Conservation (phyloP, 2,329 filamentous ascomycete genomes). For the Fusarium devonianum region DNA sequence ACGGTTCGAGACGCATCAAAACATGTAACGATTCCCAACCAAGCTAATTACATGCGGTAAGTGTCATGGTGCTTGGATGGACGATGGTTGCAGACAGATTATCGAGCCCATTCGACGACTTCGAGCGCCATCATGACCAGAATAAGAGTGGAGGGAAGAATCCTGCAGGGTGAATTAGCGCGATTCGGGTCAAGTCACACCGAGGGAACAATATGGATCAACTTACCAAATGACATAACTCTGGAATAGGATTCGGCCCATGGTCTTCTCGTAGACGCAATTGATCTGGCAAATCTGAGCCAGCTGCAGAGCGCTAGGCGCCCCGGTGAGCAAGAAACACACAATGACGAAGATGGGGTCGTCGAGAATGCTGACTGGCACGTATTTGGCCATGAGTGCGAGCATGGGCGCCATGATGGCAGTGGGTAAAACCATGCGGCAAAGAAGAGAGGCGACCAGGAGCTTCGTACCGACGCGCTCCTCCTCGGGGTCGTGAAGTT, state of each 20-base stretch:
- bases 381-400: slow-evolving; percentile 85
- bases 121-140: slow-evolving; percentile 92
- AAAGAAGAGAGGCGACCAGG: slow-evolving; percentile 83
- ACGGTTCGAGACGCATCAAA: background rate
- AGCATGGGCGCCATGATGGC: slow-evolving; percentile 91
- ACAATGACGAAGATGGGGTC: slow-evolving; percentile 99
- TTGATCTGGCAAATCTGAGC: slow-evolving; percentile 99
- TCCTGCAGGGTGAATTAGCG: slow-evolving; percentile 62
- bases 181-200: slow-evolving; percentile 9
- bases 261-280: slow-evolving; percentile 91
- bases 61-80: background rate
- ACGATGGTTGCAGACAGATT: slow-evolving; percentile 14
- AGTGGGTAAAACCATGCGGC: slow-evolving; percentile 91
- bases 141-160: slow-evolving; percentile 88
- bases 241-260: slow-evolving; percentile 92
- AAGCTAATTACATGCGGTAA: no score
- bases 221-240: slow-evolving; percentile 84
- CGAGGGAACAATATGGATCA: slow-evolving; percentile 24
- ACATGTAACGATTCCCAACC: no score
- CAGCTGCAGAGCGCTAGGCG: slow-evolving; percentile 90
- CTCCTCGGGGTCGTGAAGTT: slow-evolving; percentile 74
- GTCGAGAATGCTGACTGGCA: slow-evolving; percentile 91
- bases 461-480: slow-evolving; percentile 73
- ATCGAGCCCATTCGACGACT: slow-evolving; percentile 83
- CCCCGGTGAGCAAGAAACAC: slow-evolving; percentile 93